Evolutionary conservation across 805 yeast species (phyloP).

Genomic region (Metschnikowia henanensis): DNA sequence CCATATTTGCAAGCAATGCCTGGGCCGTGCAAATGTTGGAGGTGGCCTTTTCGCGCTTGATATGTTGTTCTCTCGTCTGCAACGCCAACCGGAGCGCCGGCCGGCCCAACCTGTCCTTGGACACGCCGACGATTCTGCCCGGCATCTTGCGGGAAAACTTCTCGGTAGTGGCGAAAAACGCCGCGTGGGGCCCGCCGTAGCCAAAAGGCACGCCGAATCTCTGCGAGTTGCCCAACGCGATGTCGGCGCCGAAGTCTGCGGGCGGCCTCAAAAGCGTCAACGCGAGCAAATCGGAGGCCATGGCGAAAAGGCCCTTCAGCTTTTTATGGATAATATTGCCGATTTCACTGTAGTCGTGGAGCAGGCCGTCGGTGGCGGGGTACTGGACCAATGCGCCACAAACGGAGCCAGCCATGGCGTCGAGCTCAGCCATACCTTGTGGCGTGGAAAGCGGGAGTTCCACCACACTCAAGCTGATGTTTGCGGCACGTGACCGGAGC

Average conservation of each 20-base stretch:
- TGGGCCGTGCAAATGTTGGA: slow-evolving; percentile 98
- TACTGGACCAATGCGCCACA: slow-evolving; percentile 90
- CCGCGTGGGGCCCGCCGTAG: slow-evolving; percentile 99
- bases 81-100: slow-evolving; percentile 90
- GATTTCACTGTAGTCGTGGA: slow-evolving; percentile 48
- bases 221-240: slow-evolving; percentile 90
- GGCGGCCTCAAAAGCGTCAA: slow-evolving; percentile 86
- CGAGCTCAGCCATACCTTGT: slow-evolving; percentile 29
- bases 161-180: slow-evolving; percentile 87
- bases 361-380: slow-evolving; percentile 82
- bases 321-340: slow-evolving; percentile 62
- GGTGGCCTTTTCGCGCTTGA: slow-evolving; percentile 96
- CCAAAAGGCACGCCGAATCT: slow-evolving; percentile 98
- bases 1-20: slow-evolving; percentile 91
- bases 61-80: slow-evolving; percentile 98
- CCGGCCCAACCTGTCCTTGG: slow-evolving; percentile 88
- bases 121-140: slow-evolving; percentile 91
- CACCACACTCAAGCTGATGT: slow-evolving; percentile 65
- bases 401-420: slow-evolving; percentile 33
- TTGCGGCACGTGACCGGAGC: slow-evolving; percentile 72
- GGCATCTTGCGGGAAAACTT: slow-evolving; percentile 90
- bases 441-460: slow-evolving; percentile 53
- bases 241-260: slow-evolving; percentile 83
- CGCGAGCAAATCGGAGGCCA: slow-evolving; percentile 92
- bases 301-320: slow-evolving; percentile 73